phyloP scores from a whole-genome alignment of 2,329 filamentous ascomycete genomes.

The Curvularia hawaiiensis region DNA sequence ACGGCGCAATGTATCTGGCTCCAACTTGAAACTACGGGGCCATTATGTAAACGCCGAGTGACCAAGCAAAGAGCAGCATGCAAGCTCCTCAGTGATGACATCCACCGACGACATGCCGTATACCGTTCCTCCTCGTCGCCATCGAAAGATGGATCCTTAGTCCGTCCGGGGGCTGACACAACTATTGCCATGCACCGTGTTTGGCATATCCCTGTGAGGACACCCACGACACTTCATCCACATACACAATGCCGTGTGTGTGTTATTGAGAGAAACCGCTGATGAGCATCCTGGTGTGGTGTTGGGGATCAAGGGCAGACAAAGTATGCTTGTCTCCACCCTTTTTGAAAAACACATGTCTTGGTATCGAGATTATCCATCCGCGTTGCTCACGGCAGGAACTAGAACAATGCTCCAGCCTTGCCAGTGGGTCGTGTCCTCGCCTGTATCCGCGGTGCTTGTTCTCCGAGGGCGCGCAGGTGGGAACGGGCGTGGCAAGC shows the following conservation, averaged over 20 bases:
- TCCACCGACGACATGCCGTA: background rate
- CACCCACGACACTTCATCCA: background rate
- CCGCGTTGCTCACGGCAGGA: background rate
- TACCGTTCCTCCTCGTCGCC: constrained; percentile 1
- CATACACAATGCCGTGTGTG: constrained; percentile 1
- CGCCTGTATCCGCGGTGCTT: background rate
- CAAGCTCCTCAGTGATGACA: background rate
- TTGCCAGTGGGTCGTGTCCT: background rate
- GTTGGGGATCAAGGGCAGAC: background rate
- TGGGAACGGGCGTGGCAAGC: background rate
- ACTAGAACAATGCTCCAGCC: background rate
- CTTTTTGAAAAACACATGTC: background rate
- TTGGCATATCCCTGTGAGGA: constrained; percentile 7
- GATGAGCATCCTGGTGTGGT: background rate
- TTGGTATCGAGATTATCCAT: background rate
- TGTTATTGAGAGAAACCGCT: constrained; percentile 1
- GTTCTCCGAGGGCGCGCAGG: background rate
- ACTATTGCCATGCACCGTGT: constrained; percentile 4
- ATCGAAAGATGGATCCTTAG: background rate
- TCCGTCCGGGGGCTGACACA: constrained; percentile 9
- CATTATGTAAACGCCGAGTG: background rate
- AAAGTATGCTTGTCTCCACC: background rate
- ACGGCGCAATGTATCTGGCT: background rate
- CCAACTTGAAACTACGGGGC: constrained; percentile 7
- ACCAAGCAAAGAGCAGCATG: constrained; percentile 6